A percentile compares a stretch with the other conserved stretches of the same genome.
These are phyloP conservation scores for Pseudogymnoascus sp. DNA, from an alignment of 2,329 filamentous ascomycete genomes.

Conservation along the genomic window DNA sequence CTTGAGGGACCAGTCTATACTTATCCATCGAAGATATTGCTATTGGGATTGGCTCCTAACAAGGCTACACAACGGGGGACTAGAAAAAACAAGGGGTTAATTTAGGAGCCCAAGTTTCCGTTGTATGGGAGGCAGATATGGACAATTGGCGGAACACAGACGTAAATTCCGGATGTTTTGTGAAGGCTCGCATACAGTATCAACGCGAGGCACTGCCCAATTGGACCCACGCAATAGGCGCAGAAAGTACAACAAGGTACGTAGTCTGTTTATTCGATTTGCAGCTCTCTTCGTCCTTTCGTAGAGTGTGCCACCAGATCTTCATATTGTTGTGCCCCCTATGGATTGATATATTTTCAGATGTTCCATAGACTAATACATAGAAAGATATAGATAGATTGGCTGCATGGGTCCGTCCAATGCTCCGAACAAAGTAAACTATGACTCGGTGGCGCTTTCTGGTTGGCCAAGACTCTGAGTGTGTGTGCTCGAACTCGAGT, in stretches of 20 bases:
- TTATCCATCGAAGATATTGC: constrained; percentile 16
- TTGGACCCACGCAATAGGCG: neutral
- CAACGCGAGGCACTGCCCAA: neutral
- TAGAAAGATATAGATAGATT: neutral
- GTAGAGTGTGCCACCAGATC: neutral
- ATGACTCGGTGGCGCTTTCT: constrained; percentile 1
- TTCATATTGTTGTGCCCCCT: neutral
- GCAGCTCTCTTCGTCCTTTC: neutral
- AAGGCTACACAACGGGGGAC: neutral
- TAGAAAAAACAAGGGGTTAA: neutral
- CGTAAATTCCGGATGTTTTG: neutral
- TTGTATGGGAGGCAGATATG: neutral
- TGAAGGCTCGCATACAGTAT: neutral
- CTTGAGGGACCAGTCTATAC: neutral
- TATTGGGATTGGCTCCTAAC: neutral
- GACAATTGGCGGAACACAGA: neutral
- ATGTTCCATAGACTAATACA: neutral
- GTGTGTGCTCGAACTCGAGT: neutral
- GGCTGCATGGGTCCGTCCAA: neutral
- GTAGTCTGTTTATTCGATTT: neutral
- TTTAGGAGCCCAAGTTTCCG: neutral
- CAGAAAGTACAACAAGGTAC: neutral
- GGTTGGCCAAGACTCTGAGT: neutral
- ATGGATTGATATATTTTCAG: neutral
- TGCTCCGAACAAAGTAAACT: neutral